Conservation (phyloP, 2,329 filamentous ascomycete species). For the Neonectria hederae region DNA sequence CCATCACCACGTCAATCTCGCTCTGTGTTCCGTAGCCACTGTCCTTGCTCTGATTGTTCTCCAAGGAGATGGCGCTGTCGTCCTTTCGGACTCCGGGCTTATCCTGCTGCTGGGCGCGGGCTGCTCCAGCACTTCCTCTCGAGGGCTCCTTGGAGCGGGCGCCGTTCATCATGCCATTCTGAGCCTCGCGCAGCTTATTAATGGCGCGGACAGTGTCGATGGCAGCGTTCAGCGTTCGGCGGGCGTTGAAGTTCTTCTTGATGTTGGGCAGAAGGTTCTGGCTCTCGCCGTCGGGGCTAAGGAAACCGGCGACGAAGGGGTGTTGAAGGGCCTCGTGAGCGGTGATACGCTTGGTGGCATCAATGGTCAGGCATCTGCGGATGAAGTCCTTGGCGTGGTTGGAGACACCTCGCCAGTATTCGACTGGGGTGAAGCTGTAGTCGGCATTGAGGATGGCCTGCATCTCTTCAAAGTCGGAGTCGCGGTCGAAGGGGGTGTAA, state of each 20-base stretch:
- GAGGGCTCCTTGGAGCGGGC: constrained; percentile 60
- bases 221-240: constrained; percentile 73
- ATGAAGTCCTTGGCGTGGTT: constrained; percentile 91
- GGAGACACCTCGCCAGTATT: constrained; percentile 97
- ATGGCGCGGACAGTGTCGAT: constrained; percentile 77
- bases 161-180: constrained; percentile 71
- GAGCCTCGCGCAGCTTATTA: constrained; percentile 74
- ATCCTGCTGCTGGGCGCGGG: constrained; percentile 25
- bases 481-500: constrained; percentile 97
- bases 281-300: constrained; percentile 58
- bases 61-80: constrained; percentile 56
- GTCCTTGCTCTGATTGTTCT: constrained; percentile 49
- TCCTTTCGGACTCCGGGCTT: constrained; percentile 48
- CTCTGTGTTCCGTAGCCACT: constrained; percentile 60
- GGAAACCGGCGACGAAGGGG: constrained; percentile 68
- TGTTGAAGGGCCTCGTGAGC: constrained; percentile 80
- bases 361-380: constrained; percentile 87
- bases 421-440: constrained; percentile 92
- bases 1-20: constrained; percentile 56
- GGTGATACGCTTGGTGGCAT: constrained; percentile 87
- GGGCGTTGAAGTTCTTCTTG: constrained; percentile 79
- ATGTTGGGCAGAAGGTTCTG: constrained; percentile 73
- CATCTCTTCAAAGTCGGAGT: constrained; percentile 99
- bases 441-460: constrained; percentile 97
- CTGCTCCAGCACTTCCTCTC: constrained; percentile 43